A percentile compares a stretch with the other conserved stretches of the same genome.
Conservation (phyloP, 805 yeast genomes). For the Cyberlindnera meyerae region DNA sequence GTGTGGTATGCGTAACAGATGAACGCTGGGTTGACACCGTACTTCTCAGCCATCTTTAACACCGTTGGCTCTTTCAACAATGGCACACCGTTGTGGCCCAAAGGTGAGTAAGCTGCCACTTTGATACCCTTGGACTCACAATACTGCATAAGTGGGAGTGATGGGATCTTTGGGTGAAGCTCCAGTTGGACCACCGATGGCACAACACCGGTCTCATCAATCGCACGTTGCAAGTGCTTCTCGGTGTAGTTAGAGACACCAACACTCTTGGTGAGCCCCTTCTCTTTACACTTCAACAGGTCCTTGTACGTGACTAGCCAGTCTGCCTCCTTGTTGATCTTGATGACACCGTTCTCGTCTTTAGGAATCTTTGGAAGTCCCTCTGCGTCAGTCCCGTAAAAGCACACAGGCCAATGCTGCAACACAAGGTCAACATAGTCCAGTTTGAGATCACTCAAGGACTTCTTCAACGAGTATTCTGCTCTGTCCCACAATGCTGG, state of each 20-base stretch:
- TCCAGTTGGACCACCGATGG: slow-evolving; percentile 63
- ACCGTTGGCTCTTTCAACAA: slow-evolving; percentile 47
- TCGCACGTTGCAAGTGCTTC: slow-evolving; percentile 34
- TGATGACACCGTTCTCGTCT: slow-evolving; percentile 30
- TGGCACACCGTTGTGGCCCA: slow-evolving; percentile 66
- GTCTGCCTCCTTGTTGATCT: slow-evolving; percentile 35
- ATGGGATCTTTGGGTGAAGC: slow-evolving; percentile 70
- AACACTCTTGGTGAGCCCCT: slow-evolving; percentile 44
- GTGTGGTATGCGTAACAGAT: slow-evolving; percentile 62
- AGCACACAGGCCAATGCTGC: slow-evolving; percentile 83
- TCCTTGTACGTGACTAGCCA: slow-evolving; percentile 49
- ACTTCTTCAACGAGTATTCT: slow-evolving; percentile 47
- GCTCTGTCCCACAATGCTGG: slow-evolving; percentile 47
- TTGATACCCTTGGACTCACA: slow-evolving; percentile 48
- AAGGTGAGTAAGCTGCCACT: slow-evolving; percentile 55
- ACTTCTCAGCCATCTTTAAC: slow-evolving; percentile 49
- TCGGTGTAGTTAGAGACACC: slow-evolving; percentile 55
- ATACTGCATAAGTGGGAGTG: slow-evolving; percentile 48
- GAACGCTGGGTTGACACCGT: slow-evolving; percentile 48
- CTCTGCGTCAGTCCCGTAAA: slow-evolving; percentile 55
- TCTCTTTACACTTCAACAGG: slow-evolving; percentile 49
- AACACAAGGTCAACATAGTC: slow-evolving; percentile 75
- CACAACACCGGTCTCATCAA: slow-evolving; percentile 39
- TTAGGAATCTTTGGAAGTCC: slow-evolving; percentile 36
- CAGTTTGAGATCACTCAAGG: slow-evolving; percentile 54